Percentiles rank a stretch among this genome's conserved stretches.
Evolutionary conservation across 2,329 filamentous ascomycete genomes (phyloP).

Genomic region (Colletotrichum zoysiae): DNA sequence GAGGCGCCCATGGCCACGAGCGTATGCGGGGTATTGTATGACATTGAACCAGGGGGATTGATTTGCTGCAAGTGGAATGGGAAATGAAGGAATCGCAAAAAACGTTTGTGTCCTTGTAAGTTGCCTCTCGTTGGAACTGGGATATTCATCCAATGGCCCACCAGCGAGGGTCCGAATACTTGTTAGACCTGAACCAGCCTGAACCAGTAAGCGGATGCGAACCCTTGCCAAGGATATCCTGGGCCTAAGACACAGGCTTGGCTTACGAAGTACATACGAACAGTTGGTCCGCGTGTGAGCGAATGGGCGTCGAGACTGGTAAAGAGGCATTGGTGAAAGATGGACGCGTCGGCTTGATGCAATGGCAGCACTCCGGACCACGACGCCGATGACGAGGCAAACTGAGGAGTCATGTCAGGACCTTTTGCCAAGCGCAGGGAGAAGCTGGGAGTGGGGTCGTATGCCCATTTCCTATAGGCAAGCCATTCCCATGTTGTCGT

Average conservation of each 20-base stretch:
- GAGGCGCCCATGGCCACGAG: neutral
- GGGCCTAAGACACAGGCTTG: neutral
- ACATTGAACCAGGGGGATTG: no score
- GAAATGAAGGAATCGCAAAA: neutral
- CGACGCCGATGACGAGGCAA: conserved; percentile 35
- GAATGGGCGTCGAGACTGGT: no score
- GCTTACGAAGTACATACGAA: no score
- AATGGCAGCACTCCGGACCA: neutral
- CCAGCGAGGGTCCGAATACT: no score
- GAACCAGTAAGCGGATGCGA: neutral
- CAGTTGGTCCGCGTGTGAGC: no score
- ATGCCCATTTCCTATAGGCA: neutral
- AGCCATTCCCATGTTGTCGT: neutral
- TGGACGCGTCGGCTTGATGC: conserved; percentile 21
- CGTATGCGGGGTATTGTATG: neutral
- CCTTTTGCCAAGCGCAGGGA: neutral
- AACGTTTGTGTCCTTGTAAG: neutral
- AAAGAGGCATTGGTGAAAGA: conserved; percentile 1
- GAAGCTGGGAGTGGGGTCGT: no score
- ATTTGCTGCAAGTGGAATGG: neutral
- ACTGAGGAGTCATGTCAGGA: neutral
- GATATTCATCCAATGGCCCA: no score
- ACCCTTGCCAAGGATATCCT: neutral
- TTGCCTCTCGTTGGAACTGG: neutral
- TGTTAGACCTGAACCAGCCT: no score